phyloP scores from a whole-genome alignment of 495 filamentous ascomycete species.

The Opeltia flavorubescens region DNA sequence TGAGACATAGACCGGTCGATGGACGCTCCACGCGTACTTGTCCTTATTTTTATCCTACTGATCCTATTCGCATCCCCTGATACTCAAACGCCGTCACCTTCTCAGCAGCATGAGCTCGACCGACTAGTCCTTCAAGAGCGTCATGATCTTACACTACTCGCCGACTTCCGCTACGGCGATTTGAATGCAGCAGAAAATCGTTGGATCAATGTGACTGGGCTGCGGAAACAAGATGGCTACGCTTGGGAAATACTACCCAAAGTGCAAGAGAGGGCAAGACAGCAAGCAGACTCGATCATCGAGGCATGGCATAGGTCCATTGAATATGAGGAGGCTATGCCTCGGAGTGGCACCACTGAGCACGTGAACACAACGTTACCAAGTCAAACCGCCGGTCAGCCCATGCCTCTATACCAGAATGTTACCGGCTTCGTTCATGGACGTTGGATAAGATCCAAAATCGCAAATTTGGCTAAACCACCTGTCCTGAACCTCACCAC shows the following conservation, averaged over 20 bases:
- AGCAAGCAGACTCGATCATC: conserved; percentile 24
- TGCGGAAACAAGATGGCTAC: conserved; percentile 57
- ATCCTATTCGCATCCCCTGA: conserved; percentile 35
- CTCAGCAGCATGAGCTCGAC: conserved; percentile 32
- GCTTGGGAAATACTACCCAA: conserved; percentile 50
- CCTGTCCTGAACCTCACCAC: conserved; percentile 37
- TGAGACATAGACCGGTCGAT: conserved; percentile 16
- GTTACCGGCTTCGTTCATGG: conserved; percentile 64
- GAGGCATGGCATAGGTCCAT: conserved; percentile 15
- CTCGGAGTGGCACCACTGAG: background rate
- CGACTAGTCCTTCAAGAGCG: conserved; percentile 34
- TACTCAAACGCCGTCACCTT: conserved; percentile 29
- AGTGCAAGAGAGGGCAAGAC: conserved; percentile 40
- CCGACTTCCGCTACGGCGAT: conserved; percentile 59
- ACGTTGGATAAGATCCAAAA: conserved; percentile 48
- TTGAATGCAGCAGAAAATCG: conserved; percentile 43
- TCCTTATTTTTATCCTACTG: conserved; percentile 34
- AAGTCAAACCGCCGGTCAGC: conserved; percentile 15
- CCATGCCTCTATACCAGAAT: conserved; percentile 58
- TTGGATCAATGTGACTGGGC: conserved; percentile 67
- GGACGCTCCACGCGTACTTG: conserved; percentile 27
- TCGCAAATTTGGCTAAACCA: background rate
- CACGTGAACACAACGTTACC: background rate
- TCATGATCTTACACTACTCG: conserved; percentile 49
- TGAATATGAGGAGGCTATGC: background rate